Evolutionary conservation across 2,329 filamentous ascomycete genomes (phyloP), one percentile per base, ranked within the genome.

Genomic region (Stachybotrys chartarum): DNA sequence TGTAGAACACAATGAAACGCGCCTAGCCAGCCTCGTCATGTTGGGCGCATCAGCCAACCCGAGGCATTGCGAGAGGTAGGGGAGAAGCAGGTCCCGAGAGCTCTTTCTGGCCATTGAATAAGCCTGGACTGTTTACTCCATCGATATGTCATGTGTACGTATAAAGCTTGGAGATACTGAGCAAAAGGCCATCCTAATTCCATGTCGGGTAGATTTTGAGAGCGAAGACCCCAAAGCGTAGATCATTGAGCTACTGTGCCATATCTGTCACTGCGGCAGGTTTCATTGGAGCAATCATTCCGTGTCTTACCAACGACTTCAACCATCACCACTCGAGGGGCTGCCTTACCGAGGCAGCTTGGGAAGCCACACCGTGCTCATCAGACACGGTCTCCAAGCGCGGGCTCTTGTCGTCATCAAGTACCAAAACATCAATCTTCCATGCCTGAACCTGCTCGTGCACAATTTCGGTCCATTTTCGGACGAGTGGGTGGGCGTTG

Each of bases 401-500:
- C 24, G 62, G 56, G 12, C 61, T 65, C 17, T 57, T 61, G 53
- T 74, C 70, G 54, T 70, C 64, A 8, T 68, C 67, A 59, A 73
- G 57, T 16, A 74, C 58, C 6, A 60, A 56, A 42, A 61, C 57
- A 39, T 72, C 60, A 57, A 75, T 69, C 47, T 64, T 63, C 72
- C 71, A 75, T 50, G 60, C 32, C 47, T 54, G 55, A 17, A 70
- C 54, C 57, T 72, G 67, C 52, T 64, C 62, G 16, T 72, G 66
- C 30, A 69, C 62, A 24, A 68, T 58, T 6, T 16, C 64, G 39
- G 73, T 73, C 88, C 88, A 92, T 67, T 78, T 84, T 56, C 61
- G 69, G 45, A 91, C 67, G 52, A 90, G 60, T 44, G 89, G 89
- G 70, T 92, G 89, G 30, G 82, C 79, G 45, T 73, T 75, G 1